Evolutionary conservation across 352 stramenopile species (phyloP).

Genomic region (Pythium phragmitis): DNA sequence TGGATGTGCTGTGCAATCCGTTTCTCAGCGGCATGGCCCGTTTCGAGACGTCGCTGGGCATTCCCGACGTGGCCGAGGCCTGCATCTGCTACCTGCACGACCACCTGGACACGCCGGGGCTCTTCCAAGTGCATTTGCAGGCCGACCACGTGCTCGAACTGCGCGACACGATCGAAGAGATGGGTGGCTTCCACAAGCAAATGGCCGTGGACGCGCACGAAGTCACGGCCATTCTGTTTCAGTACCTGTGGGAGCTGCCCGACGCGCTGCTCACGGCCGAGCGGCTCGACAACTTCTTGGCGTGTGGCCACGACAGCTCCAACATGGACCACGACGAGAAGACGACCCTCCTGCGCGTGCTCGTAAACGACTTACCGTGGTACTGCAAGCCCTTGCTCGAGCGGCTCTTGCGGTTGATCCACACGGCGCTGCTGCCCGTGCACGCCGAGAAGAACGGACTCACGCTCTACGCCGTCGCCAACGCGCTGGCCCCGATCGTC

Average conservation of each 20-base stretch:
- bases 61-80: constrained; percentile 76
- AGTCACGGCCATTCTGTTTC: constrained; percentile 69
- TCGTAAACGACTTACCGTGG: constrained; percentile 84
- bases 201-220: constrained; percentile 83
- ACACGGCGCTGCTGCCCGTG: constrained; percentile 53
- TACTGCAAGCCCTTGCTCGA: constrained; percentile 76
- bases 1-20: constrained; percentile 81
- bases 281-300: constrained; percentile 67
- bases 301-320: constrained; percentile 30
- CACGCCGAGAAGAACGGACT: constrained; percentile 70
- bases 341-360: constrained; percentile 53
- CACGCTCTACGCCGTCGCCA: constrained; percentile 61
- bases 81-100: constrained; percentile 82
- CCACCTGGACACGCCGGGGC: constrained; percentile 66
- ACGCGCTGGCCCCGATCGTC: constrained; percentile 63
- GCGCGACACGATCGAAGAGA: constrained; percentile 78
- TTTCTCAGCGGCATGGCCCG: constrained; percentile 84
- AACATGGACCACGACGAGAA: constrained; percentile 54
- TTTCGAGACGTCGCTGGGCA: constrained; percentile 81
- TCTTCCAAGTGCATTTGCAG: constrained; percentile 81
- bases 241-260: constrained; percentile 84
- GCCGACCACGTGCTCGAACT: constrained; percentile 77
- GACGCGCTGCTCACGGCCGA: constrained; percentile 77
- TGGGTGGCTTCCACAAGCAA: constrained; percentile 78
- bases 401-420: constrained; percentile 62